A percentile compares a stretch with the other conserved stretches of the same genome.
Conservation (phyloP, 768 basidiomycete genomes). For the Naganishia vishniacii region DNA sequence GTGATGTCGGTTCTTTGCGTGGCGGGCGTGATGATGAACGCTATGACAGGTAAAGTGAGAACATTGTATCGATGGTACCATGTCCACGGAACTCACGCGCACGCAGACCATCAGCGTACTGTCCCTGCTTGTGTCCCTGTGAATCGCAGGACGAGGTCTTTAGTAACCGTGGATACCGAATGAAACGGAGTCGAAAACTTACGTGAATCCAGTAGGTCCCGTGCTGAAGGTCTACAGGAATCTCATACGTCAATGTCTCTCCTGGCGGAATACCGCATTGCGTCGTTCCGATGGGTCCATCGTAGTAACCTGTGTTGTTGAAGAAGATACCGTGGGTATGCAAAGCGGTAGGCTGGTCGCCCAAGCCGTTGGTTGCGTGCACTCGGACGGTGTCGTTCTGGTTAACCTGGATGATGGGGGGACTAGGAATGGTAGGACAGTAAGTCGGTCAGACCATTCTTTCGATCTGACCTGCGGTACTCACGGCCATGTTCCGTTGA, state of each 20-base stretch:
- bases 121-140: constrained; percentile 51
- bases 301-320: constrained; percentile 78
- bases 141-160: no score
- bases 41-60: no score
- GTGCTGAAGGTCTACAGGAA: constrained; percentile 52
- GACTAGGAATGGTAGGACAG: constrained; percentile 52
- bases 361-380: constrained; percentile 67
- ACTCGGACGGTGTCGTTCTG: constrained; percentile 68
- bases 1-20: constrained; percentile 53
- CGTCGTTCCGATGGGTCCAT: constrained; percentile 73
- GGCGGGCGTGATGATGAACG: constrained; percentile 63
- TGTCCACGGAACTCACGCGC: no score
- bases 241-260: constrained; percentile 64
- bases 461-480: constrained; percentile 41
- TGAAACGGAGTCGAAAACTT: not conserved
- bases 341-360: constrained; percentile 60
- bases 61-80: no score
- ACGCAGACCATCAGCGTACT: constrained; percentile 91
- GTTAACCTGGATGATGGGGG: constrained; percentile 71
- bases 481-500: constrained; percentile 91
- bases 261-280: constrained; percentile 77
- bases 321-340: constrained; percentile 97
- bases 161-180: no score
- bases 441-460: no score
- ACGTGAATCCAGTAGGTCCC: constrained; percentile 50